Percentiles rank a stretch among this genome's conserved stretches.
Conservation (phyloP, 2,329 filamentous ascomycete genomes). For the Allantophomopsis cytisporea region DNA sequence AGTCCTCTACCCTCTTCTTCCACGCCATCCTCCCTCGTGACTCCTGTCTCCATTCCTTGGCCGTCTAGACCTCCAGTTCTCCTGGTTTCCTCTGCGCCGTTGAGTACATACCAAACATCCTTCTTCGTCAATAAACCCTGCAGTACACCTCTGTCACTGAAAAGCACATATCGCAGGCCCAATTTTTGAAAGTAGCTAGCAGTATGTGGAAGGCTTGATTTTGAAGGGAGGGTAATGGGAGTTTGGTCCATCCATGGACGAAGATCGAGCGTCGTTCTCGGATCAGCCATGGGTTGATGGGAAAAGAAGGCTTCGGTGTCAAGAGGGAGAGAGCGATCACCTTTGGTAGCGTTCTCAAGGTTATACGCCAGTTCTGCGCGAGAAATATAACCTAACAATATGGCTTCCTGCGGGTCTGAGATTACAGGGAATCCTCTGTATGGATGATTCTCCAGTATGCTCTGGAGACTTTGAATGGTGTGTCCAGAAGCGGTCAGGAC, state of each 20-base stretch:
- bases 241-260: constrained; percentile 99
- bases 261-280: constrained; percentile 67
- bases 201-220: constrained; percentile 68
- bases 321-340: constrained; percentile 43
- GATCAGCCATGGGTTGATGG: constrained; percentile 71
- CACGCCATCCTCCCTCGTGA: constrained; percentile 21
- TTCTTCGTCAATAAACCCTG: constrained; percentile 91
- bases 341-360: constrained; percentile 45
- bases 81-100: constrained; percentile 55
- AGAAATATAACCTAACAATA: constrained; percentile 86
- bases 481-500: constrained; percentile 80
- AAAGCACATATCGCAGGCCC: constrained; percentile 79
- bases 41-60: constrained; percentile 19
- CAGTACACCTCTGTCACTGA: constrained; percentile 68
- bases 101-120: constrained; percentile 88
- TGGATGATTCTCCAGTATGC: constrained; percentile 57
- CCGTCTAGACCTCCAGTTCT: constrained; percentile 21
- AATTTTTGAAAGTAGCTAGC: constrained; percentile 91
- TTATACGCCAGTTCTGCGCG: constrained; percentile 81
- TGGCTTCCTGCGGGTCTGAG: constrained; percentile 59
- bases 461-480: constrained; percentile 63
- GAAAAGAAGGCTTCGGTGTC: constrained; percentile 75
- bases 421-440: constrained; percentile 92
- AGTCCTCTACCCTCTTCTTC: constrained; percentile 29
- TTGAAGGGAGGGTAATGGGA: constrained; percentile 74